Evolutionary conservation across 2,329 filamentous ascomycete species (phyloP).

Genomic region (Elsinoe necatrix): DNA sequence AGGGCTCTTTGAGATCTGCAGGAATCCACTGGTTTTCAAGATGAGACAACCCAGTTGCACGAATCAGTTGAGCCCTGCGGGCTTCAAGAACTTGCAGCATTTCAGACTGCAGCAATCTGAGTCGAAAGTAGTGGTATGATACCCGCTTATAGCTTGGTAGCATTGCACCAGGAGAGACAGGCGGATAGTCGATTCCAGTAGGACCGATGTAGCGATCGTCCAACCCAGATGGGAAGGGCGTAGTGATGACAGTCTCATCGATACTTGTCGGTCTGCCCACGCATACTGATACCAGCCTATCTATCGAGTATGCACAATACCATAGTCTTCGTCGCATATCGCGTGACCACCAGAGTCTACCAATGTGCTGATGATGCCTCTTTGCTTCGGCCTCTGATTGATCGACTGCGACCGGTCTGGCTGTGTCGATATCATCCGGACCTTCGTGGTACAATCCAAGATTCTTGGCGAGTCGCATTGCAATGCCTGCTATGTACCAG

Average conservation of each 20-base stretch:
- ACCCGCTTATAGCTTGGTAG: conserved; percentile 79
- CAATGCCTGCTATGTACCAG: conserved; percentile 96
- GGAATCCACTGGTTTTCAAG: conserved; percentile 64
- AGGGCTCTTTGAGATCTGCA: conserved; percentile 72
- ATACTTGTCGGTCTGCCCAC: conserved; percentile 90
- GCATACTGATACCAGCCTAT: conserved; percentile 88
- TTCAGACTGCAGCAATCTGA: conserved; percentile 84
- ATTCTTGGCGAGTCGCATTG: conserved; percentile 81
- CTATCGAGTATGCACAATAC: conserved; percentile 96
- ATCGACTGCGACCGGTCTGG: conserved; percentile 32
- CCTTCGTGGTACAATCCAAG: conserved; percentile 88
- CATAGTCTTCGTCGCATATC: conserved; percentile 80
- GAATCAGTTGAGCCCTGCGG: conserved; percentile 74
- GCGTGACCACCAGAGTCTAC: conserved; percentile 71
- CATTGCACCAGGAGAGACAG: conserved; percentile 34
- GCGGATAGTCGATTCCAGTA: conserved; percentile 59
- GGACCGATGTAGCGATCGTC: conserved; percentile 85
- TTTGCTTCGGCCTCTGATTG: conserved; percentile 29
- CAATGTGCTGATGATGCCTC: conserved; percentile 43
- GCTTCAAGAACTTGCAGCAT: conserved; percentile 90
- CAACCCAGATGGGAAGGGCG: conserved; percentile 80
- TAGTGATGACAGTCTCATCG: conserved; percentile 92
- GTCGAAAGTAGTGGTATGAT: conserved; percentile 82
- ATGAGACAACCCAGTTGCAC: conserved; percentile 53
- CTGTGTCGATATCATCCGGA: conserved; percentile 51